A percentile compares a stretch with the other conserved stretches of the same genome.
Evolutionary conservation across 345 rosid species (phyloP).

Genomic region (Hypericum androsaemum): DNA sequence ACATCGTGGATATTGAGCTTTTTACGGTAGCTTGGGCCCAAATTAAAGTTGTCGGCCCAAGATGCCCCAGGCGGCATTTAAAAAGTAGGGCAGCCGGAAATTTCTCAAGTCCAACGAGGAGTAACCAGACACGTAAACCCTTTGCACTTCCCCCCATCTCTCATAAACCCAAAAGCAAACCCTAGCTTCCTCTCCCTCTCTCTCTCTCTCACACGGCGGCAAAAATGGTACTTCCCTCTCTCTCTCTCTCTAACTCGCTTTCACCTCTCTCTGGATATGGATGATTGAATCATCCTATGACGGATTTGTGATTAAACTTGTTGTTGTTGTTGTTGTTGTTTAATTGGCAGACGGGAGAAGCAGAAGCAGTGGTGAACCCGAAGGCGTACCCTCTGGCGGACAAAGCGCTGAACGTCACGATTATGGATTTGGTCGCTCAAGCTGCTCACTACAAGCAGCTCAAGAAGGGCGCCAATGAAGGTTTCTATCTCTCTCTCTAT

Average conservation of each 20-base stretch:
- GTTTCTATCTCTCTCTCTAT: constrained; percentile 10
- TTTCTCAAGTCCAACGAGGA: too few species aligned
- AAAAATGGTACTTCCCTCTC: background rate
- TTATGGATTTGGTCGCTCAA: constrained; percentile 86
- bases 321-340: background rate
- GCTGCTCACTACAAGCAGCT: constrained; percentile 97
- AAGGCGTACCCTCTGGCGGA: constrained; percentile 88
- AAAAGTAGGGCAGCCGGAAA: too few species aligned
- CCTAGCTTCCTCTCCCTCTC: background rate
- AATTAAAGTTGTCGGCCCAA: too few species aligned
- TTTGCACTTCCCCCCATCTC: too few species aligned
- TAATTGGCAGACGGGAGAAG: constrained; percentile 35
- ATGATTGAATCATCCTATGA: too few species aligned
- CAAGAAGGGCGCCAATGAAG: constrained; percentile 98
- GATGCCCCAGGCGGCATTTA: too few species aligned
- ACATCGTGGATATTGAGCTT: too few species aligned
- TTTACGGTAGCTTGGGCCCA: too few species aligned
- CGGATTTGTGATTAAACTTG: too few species aligned
- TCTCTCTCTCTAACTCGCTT: background rate
- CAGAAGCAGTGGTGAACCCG: constrained; percentile 67
- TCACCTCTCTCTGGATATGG: background rate
- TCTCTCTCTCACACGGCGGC: background rate
- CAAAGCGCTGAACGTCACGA: constrained; percentile 62
- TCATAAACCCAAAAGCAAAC: background rate
- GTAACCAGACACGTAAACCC: too few species aligned